Percentiles rank a stretch among this genome's conserved stretches.
These are phyloP conservation scores for Aspergillus taichungensis DNA, from an alignment of 495 filamentous ascomycete genomes.

Conservation along the genomic window DNA sequence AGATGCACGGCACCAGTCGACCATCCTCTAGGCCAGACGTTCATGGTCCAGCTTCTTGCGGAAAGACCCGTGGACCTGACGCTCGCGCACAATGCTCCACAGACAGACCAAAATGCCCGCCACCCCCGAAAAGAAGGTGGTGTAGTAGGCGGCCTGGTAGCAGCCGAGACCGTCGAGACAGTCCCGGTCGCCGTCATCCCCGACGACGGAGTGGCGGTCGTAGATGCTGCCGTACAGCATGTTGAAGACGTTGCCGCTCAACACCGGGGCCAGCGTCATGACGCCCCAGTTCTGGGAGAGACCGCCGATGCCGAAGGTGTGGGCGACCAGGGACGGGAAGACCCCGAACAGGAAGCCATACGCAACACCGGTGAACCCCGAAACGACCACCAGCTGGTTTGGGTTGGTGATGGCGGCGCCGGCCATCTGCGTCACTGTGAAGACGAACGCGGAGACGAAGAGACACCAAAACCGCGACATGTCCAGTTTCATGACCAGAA, in stretches of 20 bases:
- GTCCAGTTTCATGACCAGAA: conserved; percentile 69
- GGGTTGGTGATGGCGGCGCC: conserved; percentile 77
- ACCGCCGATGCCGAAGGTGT: conserved; percentile 86
- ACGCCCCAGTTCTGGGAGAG: conserved; percentile 88
- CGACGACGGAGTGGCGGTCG: conserved; percentile 66
- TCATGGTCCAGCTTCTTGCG: conserved; percentile 27
- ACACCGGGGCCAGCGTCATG: conserved; percentile 80
- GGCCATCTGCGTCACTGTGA: conserved; percentile 70
- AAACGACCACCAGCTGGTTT: conserved; percentile 66
- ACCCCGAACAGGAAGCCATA: conserved; percentile 96
- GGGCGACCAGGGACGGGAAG: conserved; percentile 83
- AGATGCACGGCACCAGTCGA: too few relatives aligned
- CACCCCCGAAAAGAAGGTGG: conserved; percentile 70
- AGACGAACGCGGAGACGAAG: conserved; percentile 65
- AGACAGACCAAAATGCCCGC: conserved; percentile 61
- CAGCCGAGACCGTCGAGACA: conserved; percentile 74
- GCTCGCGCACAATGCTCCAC: conserved; percentile 69
- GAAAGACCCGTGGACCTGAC: conserved; percentile 18
- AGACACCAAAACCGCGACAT: conserved; percentile 87
- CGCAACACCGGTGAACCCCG: conserved; percentile 72
- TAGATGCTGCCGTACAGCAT: conserved; percentile 70
- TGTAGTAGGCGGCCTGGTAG: conserved; percentile 71
- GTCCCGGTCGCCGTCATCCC: conserved; percentile 56
- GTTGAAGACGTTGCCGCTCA: conserved; percentile 88
- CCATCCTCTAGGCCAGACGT: conserved; percentile 17